These are phyloP conservation scores for Gossypium ekmanianum DNA, from an alignment of 345 rosid species.

Conservation along the genomic window DNA sequence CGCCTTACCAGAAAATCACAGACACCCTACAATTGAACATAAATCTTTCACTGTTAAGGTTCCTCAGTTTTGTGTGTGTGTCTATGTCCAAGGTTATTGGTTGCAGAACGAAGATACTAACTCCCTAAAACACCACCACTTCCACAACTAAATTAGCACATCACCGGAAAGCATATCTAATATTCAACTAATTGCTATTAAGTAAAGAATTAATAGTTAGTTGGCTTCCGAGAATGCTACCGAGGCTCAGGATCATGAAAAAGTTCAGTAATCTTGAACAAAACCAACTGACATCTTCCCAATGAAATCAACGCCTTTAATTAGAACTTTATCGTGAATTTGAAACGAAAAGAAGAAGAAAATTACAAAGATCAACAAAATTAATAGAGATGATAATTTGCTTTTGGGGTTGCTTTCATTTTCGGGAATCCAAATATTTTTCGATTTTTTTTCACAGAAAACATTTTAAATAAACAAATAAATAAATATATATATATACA, in stretches of 20 bases:
- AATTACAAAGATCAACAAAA: not conserved
- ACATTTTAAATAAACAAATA: not conserved
- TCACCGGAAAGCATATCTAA: not conserved
- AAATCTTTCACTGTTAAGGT: not conserved
- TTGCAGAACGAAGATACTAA: not conserved
- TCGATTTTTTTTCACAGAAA: not conserved
- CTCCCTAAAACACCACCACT: not conserved
- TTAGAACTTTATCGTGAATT: not conserved
- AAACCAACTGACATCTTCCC: not conserved
- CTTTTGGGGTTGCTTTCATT: not conserved
- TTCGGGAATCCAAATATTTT: not conserved
- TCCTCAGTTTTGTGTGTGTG: not conserved
- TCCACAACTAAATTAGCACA: not conserved
- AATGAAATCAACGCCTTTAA: not conserved
- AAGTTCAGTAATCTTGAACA: not conserved
- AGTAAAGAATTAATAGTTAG: not conserved
- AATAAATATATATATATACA: too few species aligned
- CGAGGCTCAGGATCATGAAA: not conserved
- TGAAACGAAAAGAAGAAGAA: not conserved
- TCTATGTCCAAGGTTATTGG: slow-evolving; percentile 2
- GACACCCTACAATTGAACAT: not conserved
- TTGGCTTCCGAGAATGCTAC: not conserved
- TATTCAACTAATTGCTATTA: not conserved
- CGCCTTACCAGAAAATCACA: not conserved
- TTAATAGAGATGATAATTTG: not conserved